These are phyloP conservation scores for Xylaria acuta DNA, from an alignment of 495 filamentous ascomycete species.

Conservation along the genomic window DNA sequence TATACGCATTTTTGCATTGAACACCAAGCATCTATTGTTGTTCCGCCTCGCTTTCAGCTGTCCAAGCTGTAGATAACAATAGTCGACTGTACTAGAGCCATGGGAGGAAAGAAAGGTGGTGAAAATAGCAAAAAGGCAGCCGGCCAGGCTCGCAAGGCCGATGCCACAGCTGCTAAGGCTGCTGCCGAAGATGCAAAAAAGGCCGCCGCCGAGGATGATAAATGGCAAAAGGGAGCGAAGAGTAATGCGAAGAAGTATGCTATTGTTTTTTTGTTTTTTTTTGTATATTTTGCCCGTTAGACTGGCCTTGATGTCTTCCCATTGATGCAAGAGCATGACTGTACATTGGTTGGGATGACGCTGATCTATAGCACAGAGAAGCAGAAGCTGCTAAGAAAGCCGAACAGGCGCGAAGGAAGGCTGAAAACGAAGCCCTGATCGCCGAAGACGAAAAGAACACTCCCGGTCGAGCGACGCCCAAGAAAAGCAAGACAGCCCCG, in stretches of 20 bases:
- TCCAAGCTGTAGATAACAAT: not conserved
- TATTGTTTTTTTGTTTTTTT: slow-evolving; percentile 4
- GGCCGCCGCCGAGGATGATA: slow-evolving; percentile 69
- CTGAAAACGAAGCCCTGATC: slow-evolving; percentile 82
- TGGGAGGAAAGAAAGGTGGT: slow-evolving; percentile 70
- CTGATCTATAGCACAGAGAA: too few relatives aligned
- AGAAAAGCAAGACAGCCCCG: slow-evolving; percentile 61
- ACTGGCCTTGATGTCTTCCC: too few relatives aligned
- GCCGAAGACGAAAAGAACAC: slow-evolving; percentile 82
- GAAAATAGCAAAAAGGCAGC: slow-evolving; percentile 89
- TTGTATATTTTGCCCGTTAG: too few relatives aligned
- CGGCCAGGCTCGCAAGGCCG: slow-evolving; percentile 93
- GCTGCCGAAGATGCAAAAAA: slow-evolving; percentile 72
- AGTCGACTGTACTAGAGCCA: slow-evolving; percentile 32
- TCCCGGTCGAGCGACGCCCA: slow-evolving; percentile 64
- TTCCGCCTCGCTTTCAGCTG: not conserved
- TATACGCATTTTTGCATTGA: too few relatives aligned
- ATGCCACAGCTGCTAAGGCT: slow-evolving; percentile 78
- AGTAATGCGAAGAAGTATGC: slow-evolving; percentile 82
- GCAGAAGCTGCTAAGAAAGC: slow-evolving; percentile 84
- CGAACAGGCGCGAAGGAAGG: slow-evolving; percentile 85
- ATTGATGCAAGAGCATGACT: too few relatives aligned
- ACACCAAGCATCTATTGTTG: too few relatives aligned
- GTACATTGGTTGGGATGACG: too few relatives aligned
- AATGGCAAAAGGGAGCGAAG: slow-evolving; percentile 90